Evolutionary conservation across 2,329 filamentous ascomycete genomes (phyloP), one percentile per base, ranked within the genome.

Genomic region (Aspergillus vadensis): DNA sequence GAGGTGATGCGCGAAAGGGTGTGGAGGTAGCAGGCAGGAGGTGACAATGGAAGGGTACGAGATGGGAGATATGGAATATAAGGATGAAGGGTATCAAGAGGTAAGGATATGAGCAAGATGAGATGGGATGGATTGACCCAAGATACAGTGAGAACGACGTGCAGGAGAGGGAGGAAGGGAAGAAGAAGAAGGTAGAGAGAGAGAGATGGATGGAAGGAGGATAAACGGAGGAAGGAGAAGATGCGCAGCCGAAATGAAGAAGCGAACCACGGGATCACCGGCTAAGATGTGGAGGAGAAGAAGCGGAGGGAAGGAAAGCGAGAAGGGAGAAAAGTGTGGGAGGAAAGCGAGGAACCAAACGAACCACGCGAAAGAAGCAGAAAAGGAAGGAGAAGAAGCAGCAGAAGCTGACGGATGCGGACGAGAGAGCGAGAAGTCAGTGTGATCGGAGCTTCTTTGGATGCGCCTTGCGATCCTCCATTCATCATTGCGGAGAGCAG

Each of bases 401-500:
- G 43, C 44, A 60, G 53, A 55, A 41, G 60, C 59, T 65, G 65
- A 66, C 59, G 62, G 63, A 57, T 58, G 61, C 58, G 58, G 60
- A 55, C 55, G 36, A 55, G 53, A 58, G 60, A 59, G 32, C 32
- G 32, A 36, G 32, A 36, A 36, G 12, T 36, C 32, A 36, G 32
- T 36, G 32, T 36, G 32, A 36, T 62, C 55, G 55, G 59, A 65
- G 65, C 63, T 66, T 60, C 59, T 64, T 55, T 43, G 32, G 58
- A 55, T 30, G 48, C 58, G 56, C 53, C 58, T 36, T 36, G 49
- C 59, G 58, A 53, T 57, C 32, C 49, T 57, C 32, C 49, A 14
- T 36, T 36, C 32, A 36, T 36, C 48, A 58, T 63, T 65, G 66
- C 63, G 64, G 64, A 64, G 64, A 63, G 64, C 60, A 65, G 56